These are phyloP conservation scores for Pythium sukuiense DNA, from an alignment of 352 stramenopile genomes.

Conservation along the genomic window DNA sequence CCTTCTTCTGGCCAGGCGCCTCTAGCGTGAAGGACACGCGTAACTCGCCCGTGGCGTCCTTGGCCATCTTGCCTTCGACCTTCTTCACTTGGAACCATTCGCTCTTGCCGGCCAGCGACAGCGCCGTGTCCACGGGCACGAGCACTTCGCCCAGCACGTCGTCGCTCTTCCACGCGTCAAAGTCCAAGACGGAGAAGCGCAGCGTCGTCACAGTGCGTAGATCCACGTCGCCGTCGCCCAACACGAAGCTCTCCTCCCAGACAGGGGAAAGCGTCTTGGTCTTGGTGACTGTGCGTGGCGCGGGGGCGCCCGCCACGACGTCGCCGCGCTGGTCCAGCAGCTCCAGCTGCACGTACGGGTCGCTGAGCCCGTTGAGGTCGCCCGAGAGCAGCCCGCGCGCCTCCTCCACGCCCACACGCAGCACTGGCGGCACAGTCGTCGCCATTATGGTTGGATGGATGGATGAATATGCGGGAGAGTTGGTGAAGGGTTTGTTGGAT, in stretches of 20 bases:
- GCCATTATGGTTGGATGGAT: not conserved
- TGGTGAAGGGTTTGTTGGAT: not conserved
- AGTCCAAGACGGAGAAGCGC: conserved; percentile 58
- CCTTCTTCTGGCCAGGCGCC: not conserved
- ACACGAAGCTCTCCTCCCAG: conserved; percentile 49
- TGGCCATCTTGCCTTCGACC: conserved; percentile 43
- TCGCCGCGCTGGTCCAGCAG: conserved; percentile 54
- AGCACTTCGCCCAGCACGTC: conserved; percentile 69
- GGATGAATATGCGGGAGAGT: not conserved
- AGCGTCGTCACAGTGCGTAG: conserved; percentile 63
- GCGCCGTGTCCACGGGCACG: conserved; percentile 54
- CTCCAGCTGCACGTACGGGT: conserved; percentile 63
- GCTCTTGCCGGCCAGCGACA: conserved; percentile 14
- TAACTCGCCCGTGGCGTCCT: conserved; percentile 60
- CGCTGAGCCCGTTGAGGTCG: conserved; percentile 71
- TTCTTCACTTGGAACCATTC: conserved; percentile 58
- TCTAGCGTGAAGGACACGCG: conserved; percentile 39
- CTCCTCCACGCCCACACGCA: conserved; percentile 47
- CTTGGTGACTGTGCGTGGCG: conserved; percentile 53
- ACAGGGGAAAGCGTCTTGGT: conserved; percentile 50
- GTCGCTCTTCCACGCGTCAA: conserved; percentile 58
- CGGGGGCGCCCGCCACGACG: conserved; percentile 35
- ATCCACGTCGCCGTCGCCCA: conserved; percentile 51
- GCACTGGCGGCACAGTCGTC: conserved; percentile 13
- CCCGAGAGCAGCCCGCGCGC: conserved; percentile 59